Evolutionary conservation across 768 basidiomycete species (phyloP), one percentile per base, ranked within the genome.

Genomic region (Fomitopsis serialis): DNA sequence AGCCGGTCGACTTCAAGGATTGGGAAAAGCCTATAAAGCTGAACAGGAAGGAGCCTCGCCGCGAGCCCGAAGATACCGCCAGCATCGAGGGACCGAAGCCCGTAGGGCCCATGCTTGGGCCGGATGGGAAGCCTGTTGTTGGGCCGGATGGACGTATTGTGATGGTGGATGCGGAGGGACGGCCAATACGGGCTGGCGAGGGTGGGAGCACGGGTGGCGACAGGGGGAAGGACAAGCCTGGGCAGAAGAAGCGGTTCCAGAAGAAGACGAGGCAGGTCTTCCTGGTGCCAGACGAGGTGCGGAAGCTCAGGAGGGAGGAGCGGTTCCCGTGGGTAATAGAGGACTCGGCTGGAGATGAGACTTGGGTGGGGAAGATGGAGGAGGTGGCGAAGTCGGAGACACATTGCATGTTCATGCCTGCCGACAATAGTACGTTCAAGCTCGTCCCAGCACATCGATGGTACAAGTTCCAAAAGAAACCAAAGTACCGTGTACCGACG

Each of bases 311-410:
- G 67, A 80, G 79, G 63, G 92, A 95, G 71, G 92, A 95, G 70
- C 74, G 89, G 58, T 89, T 89, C 68, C 92, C 92, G 2, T 95
- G 92, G 92, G 87, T 95, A 36, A 81, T 94, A 73, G 92, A 95
- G 72, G 91, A 92, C 65, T 80, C 77, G 35, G 75, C 76, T 19
- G 77, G 81, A 48, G 72, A 76, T 53, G 89, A 94, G 70, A 67
- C 81, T 13, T 95, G 92, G 92, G 75, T 82, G 36, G 92, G 87
- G 7, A 80, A 85, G 66, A 76, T 94, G 73, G 90, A 93, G 68
- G 89, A 93, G 55, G 78, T 81, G 17, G 71, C 74, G 11, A 89
- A 81, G 70, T 76, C 80, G 23, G 81, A 82, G 61, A 87, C 84
- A 8, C 82, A 88, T 58, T 89, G 83, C 6, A 84, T 92, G 70